phyloP scores from a whole-genome alignment of 225 moss, liverwort and hornwort species.

The Thuidium tamariscinum region DNA sequence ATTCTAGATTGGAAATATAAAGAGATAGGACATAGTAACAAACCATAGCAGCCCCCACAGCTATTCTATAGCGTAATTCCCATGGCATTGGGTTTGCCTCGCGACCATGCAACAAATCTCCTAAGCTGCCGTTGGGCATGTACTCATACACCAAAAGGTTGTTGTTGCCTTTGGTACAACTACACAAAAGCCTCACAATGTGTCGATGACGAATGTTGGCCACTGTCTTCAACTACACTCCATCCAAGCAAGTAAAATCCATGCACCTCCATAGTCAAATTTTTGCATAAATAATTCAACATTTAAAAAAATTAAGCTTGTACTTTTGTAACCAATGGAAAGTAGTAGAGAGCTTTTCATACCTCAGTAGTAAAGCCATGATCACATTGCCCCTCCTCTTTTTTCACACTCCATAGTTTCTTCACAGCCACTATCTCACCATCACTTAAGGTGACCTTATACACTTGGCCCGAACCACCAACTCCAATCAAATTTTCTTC shows the following conservation, averaged over 20 bases:
- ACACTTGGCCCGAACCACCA: neutral
- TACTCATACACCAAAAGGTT: neutral
- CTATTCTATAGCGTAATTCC: neutral
- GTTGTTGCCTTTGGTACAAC: neutral
- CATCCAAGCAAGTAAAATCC: neutral
- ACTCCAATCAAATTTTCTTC: neutral
- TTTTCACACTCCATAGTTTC: neutral
- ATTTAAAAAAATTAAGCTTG: fast-evolving
- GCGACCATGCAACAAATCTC: neutral
- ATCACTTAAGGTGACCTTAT: neutral
- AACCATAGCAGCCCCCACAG: fast-evolving
- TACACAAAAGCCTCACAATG: neutral
- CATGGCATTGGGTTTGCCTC: fast-evolving
- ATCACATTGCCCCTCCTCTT: neutral
- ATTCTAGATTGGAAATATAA: fast-evolving
- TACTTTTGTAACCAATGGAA: neutral
- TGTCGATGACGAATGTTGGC: neutral
- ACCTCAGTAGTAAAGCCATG: neutral
- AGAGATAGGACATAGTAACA: fast-evolving
- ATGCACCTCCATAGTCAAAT: neutral
- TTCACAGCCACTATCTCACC: neutral
- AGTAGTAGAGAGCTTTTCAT: fast-evolving
- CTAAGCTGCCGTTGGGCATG: neutral
- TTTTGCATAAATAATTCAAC: fast-evolving
- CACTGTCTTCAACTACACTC: neutral